Base-by-base conservation (phyloP, 2,329 filamentous ascomycete species). In the Sporothrix protearum region DNA sequence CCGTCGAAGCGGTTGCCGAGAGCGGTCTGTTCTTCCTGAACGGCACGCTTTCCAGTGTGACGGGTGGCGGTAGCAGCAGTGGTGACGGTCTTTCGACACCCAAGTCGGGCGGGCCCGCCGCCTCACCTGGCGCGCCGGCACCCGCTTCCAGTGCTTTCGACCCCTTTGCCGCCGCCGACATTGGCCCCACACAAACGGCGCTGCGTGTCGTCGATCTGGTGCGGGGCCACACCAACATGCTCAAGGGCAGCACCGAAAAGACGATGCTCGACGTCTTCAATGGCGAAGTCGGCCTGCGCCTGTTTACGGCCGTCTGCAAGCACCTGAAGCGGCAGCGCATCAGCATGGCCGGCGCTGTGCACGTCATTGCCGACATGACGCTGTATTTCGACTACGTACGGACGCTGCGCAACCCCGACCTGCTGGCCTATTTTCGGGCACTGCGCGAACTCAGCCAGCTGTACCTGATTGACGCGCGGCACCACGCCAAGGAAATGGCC, bases 231-330 rank as follows among this genome's bases (percentile, higher is more conserved):
- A 98, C 94, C 1, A 89, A 87, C 78, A 97, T 99, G 93, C 86
- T 99, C 14, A 88, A 92, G 3, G 96, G 96, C 73, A 97, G 93
- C 79, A 98, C 95, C 1, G 96, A 99, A 79, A 99, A 99, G 84
- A 95, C 93, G 74, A 97, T 97, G 86, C 89, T 99, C 33, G 96
- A 99, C 78, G 96, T 99, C 16, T 99, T 99, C 85, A 97, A 97
- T 80, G 93, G 96, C 81, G 96, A 99, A 82, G 95, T 99, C 33
- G 96, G 96, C 0, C 87, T 97, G 74, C 91, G 96, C 33, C 87
- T 99, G 69, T 99, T 98, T 82, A 90, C 91, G 25, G 92, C 93
- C 22, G 85, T 99, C 68, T 97, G 95, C 86, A 99, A 99, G 82
- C 96, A 99, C 81, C 87, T 99, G 75, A 99, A 99, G 84, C 91